These are phyloP conservation scores for Daldinia childiae DNA, from an alignment of 495 filamentous ascomycete species.

Conservation along the genomic window DNA sequence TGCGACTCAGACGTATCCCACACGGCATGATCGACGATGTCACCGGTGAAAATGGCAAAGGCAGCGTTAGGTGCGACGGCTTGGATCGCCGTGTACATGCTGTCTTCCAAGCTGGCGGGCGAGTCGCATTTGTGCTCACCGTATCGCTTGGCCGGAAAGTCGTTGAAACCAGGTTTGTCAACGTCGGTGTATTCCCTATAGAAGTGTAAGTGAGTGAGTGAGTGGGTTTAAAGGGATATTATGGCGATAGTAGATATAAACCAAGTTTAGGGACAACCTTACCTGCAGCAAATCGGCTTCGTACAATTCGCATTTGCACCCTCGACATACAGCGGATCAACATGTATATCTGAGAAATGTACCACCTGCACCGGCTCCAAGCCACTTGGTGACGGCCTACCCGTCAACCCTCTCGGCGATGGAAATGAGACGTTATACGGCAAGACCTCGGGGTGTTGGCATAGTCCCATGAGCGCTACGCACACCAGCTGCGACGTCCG, in stretches of 20 bases:
- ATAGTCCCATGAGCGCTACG: constrained; percentile 59
- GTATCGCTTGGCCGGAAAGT: constrained; percentile 55
- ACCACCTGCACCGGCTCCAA: constrained; percentile 54
- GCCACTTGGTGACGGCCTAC: neutral
- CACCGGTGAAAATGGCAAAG: constrained; percentile 60
- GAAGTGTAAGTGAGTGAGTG: constrained; percentile 9
- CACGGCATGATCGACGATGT: constrained; percentile 59
- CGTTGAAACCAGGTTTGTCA: constrained; percentile 55
- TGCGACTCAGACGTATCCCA: constrained; percentile 53
- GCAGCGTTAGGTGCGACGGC: constrained; percentile 50
- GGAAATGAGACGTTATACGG: constrained; percentile 57
- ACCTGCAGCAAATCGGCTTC: constrained; percentile 66
- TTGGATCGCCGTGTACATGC: constrained; percentile 61
- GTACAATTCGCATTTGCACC: constrained; percentile 62
- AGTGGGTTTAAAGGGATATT: neutral
- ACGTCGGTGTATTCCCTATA: constrained; percentile 51
- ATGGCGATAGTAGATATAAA: neutral
- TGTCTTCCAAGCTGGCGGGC: constrained; percentile 60
- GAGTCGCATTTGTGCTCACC: constrained; percentile 64
- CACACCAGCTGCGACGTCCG: constrained; percentile 61
- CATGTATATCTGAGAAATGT: constrained; percentile 66
- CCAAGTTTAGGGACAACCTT: constrained; percentile 12
- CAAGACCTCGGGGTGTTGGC: constrained; percentile 56
- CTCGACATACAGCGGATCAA: constrained; percentile 61
- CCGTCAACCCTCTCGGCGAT: constrained; percentile 30